phyloP scores from a whole-genome alignment of 306 rosid genomes.

The Prinsepia uniflora region DNA sequence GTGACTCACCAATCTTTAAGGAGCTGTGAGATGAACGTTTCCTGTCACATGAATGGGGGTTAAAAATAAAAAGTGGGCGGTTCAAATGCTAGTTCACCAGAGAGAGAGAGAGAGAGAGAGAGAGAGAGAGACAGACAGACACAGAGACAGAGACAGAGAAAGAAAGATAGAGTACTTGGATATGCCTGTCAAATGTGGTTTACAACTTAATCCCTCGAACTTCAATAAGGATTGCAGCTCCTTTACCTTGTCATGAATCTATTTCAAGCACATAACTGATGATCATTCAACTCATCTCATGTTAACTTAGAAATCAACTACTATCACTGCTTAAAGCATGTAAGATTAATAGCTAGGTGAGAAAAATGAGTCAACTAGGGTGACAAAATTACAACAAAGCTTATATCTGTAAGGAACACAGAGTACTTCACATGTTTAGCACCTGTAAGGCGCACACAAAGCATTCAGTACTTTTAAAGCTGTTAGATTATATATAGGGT shows the following conservation, averaged over 20 bases:
- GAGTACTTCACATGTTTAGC: not conserved
- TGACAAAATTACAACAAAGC: not conserved
- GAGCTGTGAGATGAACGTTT: constrained; percentile 45
- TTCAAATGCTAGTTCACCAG: constrained; percentile 1
- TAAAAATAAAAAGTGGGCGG: not conserved
- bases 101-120: not conserved
- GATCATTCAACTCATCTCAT: constrained; percentile 22
- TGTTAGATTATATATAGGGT: not conserved
- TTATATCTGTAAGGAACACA: not conserved
- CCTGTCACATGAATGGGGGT: constrained; percentile 52
- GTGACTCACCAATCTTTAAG: constrained; percentile 37
- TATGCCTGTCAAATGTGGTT: constrained; percentile 44
- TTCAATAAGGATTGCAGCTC: constrained; percentile 47
- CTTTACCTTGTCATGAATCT: constrained; percentile 70
- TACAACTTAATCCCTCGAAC: constrained; percentile 44
- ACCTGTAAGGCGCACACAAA: not conserved
- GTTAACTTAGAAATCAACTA: not conserved
- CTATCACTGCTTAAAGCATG: constrained; percentile 8
- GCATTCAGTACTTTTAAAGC: not conserved
- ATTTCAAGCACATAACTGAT: constrained; percentile 22
- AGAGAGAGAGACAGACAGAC: constrained; percentile 3
- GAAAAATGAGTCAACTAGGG: not conserved
- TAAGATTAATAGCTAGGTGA: constrained; percentile 11
- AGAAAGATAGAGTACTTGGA: constrained; percentile 45
- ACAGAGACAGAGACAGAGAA: not conserved